phyloP scores from a whole-genome alignment of 768 basidiomycete genomes.

The Goffeauzyma gilvescens region DNA sequence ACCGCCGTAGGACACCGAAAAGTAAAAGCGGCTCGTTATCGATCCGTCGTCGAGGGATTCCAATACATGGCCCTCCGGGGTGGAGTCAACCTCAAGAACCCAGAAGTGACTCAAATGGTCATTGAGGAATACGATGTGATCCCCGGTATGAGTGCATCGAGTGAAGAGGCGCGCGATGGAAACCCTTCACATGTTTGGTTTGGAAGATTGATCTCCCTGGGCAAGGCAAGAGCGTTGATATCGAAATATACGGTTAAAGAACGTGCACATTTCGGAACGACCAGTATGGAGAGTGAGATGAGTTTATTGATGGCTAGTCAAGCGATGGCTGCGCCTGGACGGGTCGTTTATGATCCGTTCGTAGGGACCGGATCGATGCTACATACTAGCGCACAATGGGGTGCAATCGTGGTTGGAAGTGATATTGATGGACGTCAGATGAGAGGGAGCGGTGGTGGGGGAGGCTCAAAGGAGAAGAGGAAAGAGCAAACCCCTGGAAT shows the following conservation, averaged over 20 bases:
- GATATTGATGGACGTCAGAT: slow-evolving; percentile 97
- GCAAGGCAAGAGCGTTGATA: slow-evolving; percentile 36
- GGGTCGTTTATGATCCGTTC: slow-evolving; percentile 86
- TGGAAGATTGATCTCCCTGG: slow-evolving; percentile 22
- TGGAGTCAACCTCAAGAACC: slow-evolving; percentile 58
- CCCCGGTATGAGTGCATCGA: not conserved
- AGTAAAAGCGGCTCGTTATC: slow-evolving; percentile 6
- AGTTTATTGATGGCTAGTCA: slow-evolving; percentile 94
- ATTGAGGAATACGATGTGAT: slow-evolving; percentile 50
- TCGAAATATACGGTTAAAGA: slow-evolving; percentile 54
- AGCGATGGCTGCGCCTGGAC: slow-evolving; percentile 71
- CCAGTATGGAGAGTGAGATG: slow-evolving; percentile 93
- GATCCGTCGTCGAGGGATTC: slow-evolving; percentile 51
- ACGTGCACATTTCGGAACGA: slow-evolving; percentile 77
- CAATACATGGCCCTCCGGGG: slow-evolving; percentile 67
- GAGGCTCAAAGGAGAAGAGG: not conserved
- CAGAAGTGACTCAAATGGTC: slow-evolving; percentile 52
- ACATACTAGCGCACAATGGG: slow-evolving; percentile 62
- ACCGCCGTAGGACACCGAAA: not conserved
- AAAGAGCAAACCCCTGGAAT: slow-evolving; percentile 42
- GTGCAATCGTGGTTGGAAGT: slow-evolving; percentile 67
- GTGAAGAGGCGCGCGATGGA: not conserved
- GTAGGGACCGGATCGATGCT: slow-evolving; percentile 55
- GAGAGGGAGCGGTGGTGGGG: slow-evolving; percentile 58
- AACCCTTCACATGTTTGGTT: slow-evolving; percentile 19